Percentiles rank a stretch among this genome's conserved stretches.
phyloP scores from a whole-genome alignment of 2,329 filamentous ascomycete species.

The Alternaria ethzedia region DNA sequence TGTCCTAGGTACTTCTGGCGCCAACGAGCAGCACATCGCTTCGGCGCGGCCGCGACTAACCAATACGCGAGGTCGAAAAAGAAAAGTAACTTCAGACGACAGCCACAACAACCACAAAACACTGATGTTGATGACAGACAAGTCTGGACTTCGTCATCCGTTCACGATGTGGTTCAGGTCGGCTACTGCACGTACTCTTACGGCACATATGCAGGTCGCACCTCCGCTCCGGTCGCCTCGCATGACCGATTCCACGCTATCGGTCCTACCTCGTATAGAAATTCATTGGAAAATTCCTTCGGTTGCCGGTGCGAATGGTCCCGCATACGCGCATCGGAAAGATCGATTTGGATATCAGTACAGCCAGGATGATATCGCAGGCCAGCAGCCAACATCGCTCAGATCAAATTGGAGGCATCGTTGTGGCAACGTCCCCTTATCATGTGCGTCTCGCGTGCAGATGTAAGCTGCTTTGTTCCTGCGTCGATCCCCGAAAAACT shows the following conservation, averaged over 20 bases:
- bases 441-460: neutral
- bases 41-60: neutral
- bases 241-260: neutral
- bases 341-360: neutral
- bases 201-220: neutral
- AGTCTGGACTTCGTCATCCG: neutral
- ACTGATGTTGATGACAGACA: neutral
- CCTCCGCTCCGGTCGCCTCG: neutral
- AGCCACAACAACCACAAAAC: neutral
- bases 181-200: neutral
- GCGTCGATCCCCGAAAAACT: neutral
- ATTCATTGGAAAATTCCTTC: neutral
- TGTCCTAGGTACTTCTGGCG: neutral
- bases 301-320: neutral
- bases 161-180: neutral
- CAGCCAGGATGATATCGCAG: too few relatives aligned
- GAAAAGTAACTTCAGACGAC: neutral
- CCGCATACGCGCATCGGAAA: neutral
- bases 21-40: neutral
- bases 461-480: neutral
- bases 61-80: neutral
- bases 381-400: too few relatives aligned
- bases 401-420: too few relatives aligned
- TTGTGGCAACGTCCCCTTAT: neutral
- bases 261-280: conserved; percentile 5